These are phyloP conservation scores for Coemansia sp. DNA, from an alignment of 192 early-diverging fungal species.

Conservation along the genomic window DNA sequence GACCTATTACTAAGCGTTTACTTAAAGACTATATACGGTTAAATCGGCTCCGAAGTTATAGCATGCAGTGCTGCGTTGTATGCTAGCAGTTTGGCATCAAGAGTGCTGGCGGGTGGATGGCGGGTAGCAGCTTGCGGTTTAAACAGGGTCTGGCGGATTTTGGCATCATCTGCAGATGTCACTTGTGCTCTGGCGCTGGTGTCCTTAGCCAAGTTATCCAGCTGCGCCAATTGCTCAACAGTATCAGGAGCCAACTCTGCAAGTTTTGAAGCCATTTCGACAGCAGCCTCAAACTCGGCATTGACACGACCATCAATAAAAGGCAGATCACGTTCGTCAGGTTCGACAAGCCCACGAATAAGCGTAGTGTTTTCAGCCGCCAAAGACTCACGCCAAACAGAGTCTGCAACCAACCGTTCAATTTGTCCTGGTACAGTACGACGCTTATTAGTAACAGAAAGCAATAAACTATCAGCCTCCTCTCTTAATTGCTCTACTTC, in stretches of 20 bases:
- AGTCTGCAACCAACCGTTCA: constrained; percentile 32
- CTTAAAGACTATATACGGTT: neutral
- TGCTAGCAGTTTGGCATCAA: constrained; percentile 19
- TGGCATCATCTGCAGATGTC: constrained; percentile 8
- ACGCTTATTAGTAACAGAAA: constrained; percentile 33
- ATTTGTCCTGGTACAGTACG: constrained; percentile 46
- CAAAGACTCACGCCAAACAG: constrained; percentile 36
- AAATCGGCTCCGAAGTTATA: constrained; percentile 11
- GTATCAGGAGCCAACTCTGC: constrained; percentile 8
- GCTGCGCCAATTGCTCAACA: constrained; percentile 10
- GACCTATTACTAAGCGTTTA: neutral
- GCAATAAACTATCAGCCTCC: constrained; percentile 33
- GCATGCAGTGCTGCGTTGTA: constrained; percentile 48
- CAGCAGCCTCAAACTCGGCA: constrained; percentile 30
- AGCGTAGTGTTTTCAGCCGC: constrained; percentile 37
- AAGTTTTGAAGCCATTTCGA: constrained; percentile 14
- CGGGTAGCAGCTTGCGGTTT: neutral
- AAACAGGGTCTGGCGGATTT: constrained; percentile 19
- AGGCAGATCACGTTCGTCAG: constrained; percentile 15
- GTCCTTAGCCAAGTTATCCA: constrained; percentile 17
- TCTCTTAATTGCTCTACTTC: constrained; percentile 42
- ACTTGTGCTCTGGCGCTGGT: constrained; percentile 4
- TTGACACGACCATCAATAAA: constrained; percentile 41
- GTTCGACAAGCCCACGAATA: constrained; percentile 12
- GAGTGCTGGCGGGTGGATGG: neutral